Conservation (phyloP, 2,329 filamentous ascomycete genomes). For the Aspergillus fijiensis region DNA sequence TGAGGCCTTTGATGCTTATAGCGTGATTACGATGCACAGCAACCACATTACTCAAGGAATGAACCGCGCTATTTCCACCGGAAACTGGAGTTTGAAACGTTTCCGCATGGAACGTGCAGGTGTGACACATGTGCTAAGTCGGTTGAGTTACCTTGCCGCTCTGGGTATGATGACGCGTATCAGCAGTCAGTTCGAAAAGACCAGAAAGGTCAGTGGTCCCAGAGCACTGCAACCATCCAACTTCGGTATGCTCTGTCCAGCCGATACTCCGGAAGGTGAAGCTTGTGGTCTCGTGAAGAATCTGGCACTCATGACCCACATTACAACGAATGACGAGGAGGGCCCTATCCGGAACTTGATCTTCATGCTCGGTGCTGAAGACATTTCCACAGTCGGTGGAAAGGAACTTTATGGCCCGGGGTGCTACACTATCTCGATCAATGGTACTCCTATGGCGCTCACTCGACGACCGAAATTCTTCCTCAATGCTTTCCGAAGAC, state of each 20-base stretch:
- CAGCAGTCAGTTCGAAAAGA: slow-evolving; percentile 98
- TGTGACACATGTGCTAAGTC: slow-evolving; percentile 92
- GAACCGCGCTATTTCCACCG: slow-evolving; percentile 93
- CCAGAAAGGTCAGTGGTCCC: slow-evolving; percentile 91
- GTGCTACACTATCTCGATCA: slow-evolving; percentile 88
- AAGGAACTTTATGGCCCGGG: slow-evolving; percentile 82
- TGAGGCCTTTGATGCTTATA: slow-evolving; percentile 80
- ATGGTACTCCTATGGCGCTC: slow-evolving; percentile 88
- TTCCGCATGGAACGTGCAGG: slow-evolving; percentile 98
- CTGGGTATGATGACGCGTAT: slow-evolving; percentile 99
- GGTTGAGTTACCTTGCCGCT: slow-evolving; percentile 92
- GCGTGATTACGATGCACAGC: slow-evolving; percentile 79
- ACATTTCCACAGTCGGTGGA: slow-evolving; percentile 76
- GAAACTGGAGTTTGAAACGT: slow-evolving; percentile 96
- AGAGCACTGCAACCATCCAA: slow-evolving; percentile 95
- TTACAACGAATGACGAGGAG: slow-evolving; percentile 94
- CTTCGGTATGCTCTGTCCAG: slow-evolving; percentile 96
- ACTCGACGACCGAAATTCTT: slow-evolving; percentile 86
- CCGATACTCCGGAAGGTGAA: slow-evolving; percentile 97
- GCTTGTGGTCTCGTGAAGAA: slow-evolving; percentile 98
- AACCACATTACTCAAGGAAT: slow-evolving; percentile 88
- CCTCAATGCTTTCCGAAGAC: slow-evolving; percentile 76
- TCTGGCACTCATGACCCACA: slow-evolving; percentile 96
- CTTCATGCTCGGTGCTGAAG: slow-evolving; percentile 79
- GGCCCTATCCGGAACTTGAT: slow-evolving; percentile 83